Percentiles rank a stretch among this genome's conserved stretches.
These are phyloP conservation scores for Stephanodiscus minutulus DNA, from an alignment of 108 stramenopile genomes.

Conservation along the genomic window DNA sequence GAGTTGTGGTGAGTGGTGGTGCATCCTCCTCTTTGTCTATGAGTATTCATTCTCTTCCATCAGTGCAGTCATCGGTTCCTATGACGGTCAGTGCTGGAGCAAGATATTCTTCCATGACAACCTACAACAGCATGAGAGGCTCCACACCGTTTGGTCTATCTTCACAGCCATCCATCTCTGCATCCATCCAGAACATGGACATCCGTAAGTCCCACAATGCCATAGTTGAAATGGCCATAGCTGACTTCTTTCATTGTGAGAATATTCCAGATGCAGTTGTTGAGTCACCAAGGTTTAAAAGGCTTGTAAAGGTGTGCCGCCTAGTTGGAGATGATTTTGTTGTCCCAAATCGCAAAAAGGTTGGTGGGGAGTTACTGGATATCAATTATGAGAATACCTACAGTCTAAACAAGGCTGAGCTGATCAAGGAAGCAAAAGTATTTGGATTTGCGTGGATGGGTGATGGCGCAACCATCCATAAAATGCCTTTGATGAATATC, in stretches of 20 bases:
- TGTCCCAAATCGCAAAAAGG: neutral
- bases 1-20: too few species aligned
- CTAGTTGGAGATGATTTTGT: constrained; percentile 10
- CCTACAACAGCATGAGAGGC: too few species aligned
- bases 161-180: too few species aligned
- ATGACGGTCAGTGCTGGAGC: too few species aligned
- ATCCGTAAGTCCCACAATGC: constrained; percentile 11
- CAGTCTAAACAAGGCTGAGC: constrained; percentile 1
- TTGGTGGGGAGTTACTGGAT: constrained; percentile 22
- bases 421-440: neutral
- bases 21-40: too few species aligned
- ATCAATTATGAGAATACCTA: constrained; percentile 6
- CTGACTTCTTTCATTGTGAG: constrained; percentile 20
- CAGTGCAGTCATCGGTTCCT: too few species aligned
- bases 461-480: constrained; percentile 14
- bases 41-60: too few species aligned
- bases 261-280: constrained; percentile 7
- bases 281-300: constrained; percentile 5
- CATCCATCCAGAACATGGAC: constrained; percentile 3
- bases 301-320: neutral
- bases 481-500: constrained; percentile 12
- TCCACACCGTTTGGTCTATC: too few species aligned
- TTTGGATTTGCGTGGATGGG: constrained; percentile 15
- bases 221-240: constrained; percentile 17
- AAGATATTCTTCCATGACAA: too few species aligned